Evolutionary conservation across 768 basidiomycete genomes (phyloP).

Genomic region (Mycena amicta): DNA sequence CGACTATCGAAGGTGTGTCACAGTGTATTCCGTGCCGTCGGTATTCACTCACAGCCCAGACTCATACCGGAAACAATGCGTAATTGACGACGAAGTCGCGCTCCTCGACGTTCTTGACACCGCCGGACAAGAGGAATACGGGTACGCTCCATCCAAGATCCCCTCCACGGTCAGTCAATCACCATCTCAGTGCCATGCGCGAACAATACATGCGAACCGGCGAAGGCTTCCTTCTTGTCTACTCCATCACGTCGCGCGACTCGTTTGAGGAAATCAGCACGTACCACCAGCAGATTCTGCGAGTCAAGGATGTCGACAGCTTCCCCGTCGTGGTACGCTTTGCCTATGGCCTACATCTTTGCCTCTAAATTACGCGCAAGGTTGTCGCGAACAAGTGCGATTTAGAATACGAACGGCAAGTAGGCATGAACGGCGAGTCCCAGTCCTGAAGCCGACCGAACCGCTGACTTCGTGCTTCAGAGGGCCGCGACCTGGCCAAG

Average conservation of each 20-base stretch:
- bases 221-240: slow-evolving; percentile 96
- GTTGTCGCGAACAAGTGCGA: slow-evolving; percentile 99
- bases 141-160: slow-evolving; percentile 26
- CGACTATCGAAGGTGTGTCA: slow-evolving; percentile 87
- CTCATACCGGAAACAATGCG: slow-evolving; percentile 95
- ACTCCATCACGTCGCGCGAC: slow-evolving; percentile 94
- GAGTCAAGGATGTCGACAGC: slow-evolving; percentile 94
- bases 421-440: slow-evolving; percentile 83
- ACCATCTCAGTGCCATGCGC: slow-evolving; percentile 74
- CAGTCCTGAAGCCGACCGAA: too few relatives aligned
- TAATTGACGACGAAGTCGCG: slow-evolving; percentile 98
- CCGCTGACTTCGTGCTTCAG: slow-evolving; percentile 40
- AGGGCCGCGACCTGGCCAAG: slow-evolving; percentile 96
- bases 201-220: slow-evolving; percentile 99
- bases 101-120: slow-evolving; percentile 96
- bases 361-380: too few relatives aligned
- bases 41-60: too few relatives aligned
- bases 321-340: slow-evolving; percentile 96
- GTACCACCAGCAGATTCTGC: slow-evolving; percentile 94
- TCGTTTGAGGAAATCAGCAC: slow-evolving; percentile 97
- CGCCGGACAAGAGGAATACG: slow-evolving; percentile 98
- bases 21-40: too few relatives aligned
- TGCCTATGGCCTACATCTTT: too few relatives aligned
- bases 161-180: not conserved
- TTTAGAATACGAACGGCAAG: slow-evolving; percentile 93